phyloP scores from a whole-genome alignment of 2,329 filamentous ascomycete genomes.

The Colletotrichum liriopes region DNA sequence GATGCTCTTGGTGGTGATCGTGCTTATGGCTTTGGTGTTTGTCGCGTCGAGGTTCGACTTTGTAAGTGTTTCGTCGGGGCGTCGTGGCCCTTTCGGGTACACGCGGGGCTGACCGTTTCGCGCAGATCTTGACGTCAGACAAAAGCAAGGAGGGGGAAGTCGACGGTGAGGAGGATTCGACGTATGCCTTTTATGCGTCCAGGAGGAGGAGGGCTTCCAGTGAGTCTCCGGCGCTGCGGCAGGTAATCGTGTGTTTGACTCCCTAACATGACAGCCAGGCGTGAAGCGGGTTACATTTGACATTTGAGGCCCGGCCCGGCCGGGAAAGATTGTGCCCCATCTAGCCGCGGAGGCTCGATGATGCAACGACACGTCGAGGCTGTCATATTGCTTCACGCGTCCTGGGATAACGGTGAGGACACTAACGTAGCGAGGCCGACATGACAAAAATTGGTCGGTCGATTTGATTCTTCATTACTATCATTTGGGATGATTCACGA shows the following conservation, averaged over 20 bases:
- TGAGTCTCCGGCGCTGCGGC: constrained; percentile 15
- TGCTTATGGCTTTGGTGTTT: constrained; percentile 38
- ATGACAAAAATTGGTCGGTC: no score
- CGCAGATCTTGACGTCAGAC: constrained; percentile 39
- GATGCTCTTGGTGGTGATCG: constrained; percentile 37
- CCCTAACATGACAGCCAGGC: constrained; percentile 12
- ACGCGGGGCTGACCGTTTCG: background rate
- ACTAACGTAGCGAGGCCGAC: no score
- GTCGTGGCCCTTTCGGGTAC: background rate
- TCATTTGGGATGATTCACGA: background rate
- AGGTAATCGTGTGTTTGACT: background rate
- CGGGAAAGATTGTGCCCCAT: background rate
- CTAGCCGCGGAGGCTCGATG: no score
- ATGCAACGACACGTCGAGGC: background rate
- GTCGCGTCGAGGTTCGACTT: constrained; percentile 41
- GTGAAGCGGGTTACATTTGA: constrained; percentile 41
- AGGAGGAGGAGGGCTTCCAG: constrained; percentile 41
- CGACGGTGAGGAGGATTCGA: constrained; percentile 41
- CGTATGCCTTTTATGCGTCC: constrained; percentile 41
- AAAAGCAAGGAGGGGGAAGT: constrained; percentile 30
- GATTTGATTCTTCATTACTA: no score
- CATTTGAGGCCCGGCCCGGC: constrained; percentile 1
- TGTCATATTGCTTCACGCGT: background rate
- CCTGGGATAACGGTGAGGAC: no score
- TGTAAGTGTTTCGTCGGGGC: constrained; percentile 24